Conservation (phyloP, 2,329 filamentous ascomycete species). For the Ophidiomyces ophidiicola region DNA sequence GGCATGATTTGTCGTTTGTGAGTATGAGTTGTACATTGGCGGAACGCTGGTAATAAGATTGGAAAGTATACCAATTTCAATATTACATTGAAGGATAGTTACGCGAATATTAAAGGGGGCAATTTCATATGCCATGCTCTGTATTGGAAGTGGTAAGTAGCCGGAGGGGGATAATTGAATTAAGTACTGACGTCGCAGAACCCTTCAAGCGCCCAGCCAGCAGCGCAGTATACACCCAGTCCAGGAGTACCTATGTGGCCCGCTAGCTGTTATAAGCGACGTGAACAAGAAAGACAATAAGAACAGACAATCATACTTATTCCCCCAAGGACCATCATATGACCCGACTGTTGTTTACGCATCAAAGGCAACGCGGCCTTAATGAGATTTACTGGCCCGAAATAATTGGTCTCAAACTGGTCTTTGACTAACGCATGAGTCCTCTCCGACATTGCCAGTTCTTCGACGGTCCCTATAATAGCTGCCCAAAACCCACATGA, state of each 20-base stretch:
- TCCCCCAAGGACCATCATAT: conserved; percentile 80
- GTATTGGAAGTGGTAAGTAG: conserved; percentile 11
- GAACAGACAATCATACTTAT: too few relatives aligned
- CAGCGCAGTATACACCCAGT: conserved; percentile 79
- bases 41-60: conserved; percentile 79
- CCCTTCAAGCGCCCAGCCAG: conserved; percentile 88
- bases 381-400: conserved; percentile 91
- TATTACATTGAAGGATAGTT: conserved; percentile 88
- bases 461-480: conserved; percentile 81
- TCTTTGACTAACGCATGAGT: conserved; percentile 71
- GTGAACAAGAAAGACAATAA: not conserved
- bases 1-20: conserved; percentile 57
- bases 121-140: conserved; percentile 83
- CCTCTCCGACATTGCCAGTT: conserved; percentile 59
- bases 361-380: conserved; percentile 73
- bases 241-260: conserved; percentile 89
- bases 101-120: conserved; percentile 94
- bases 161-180: not conserved
- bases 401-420: conserved; percentile 91
- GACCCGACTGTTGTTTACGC: conserved; percentile 67
- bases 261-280: conserved; percentile 30
- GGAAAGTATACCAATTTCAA: conserved; percentile 78
- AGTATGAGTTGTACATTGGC: conserved; percentile 55
- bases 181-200: conserved; percentile 61
- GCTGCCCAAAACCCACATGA: conserved; percentile 38